Conservation (phyloP, 2,329 filamentous ascomycete species). For the Epichloe gansuensis region DNA sequence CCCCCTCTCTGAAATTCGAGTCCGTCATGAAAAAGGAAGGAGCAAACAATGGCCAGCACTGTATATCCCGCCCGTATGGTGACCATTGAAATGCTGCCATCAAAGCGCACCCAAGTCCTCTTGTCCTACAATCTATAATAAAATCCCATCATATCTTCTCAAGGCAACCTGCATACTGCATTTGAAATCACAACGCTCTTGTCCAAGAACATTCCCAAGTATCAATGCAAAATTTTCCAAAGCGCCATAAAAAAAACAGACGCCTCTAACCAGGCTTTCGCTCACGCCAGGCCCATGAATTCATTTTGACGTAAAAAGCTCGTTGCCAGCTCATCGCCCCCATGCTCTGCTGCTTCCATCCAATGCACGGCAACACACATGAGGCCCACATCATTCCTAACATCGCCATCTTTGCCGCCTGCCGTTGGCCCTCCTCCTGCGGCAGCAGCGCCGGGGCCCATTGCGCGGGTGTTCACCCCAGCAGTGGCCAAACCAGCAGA, state of each 20-base stretch:
- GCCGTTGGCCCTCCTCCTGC: constrained; percentile 12
- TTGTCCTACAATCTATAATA: no score
- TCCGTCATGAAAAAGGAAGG: no score
- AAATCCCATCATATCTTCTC: no score
- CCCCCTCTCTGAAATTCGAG: no score
- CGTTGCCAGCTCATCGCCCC: constrained; percentile 75
- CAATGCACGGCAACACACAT: constrained; percentile 95
- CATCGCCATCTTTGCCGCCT: constrained; percentile 30
- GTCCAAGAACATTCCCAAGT: no score
- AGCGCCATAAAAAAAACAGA: background rate
- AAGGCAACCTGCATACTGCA: no score
- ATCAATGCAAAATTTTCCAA: no score
- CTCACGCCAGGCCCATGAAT: constrained; percentile 21
- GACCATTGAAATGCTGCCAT: no score
- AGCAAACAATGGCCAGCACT: no score
- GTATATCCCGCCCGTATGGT: no score
- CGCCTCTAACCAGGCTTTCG: background rate
- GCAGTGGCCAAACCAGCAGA: constrained; percentile 13
- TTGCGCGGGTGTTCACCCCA: constrained; percentile 12
- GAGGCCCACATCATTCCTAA: constrained; percentile 65
- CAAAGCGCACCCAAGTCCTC: no score
- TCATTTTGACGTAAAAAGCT: constrained; percentile 64
- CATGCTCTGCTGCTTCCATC: constrained; percentile 81
- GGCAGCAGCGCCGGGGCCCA: constrained; percentile 9
- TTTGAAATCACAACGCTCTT: no score